phyloP scores from a whole-genome alignment of 2,329 filamentous ascomycete species.

The Neodidymelliopsis sp. region DNA sequence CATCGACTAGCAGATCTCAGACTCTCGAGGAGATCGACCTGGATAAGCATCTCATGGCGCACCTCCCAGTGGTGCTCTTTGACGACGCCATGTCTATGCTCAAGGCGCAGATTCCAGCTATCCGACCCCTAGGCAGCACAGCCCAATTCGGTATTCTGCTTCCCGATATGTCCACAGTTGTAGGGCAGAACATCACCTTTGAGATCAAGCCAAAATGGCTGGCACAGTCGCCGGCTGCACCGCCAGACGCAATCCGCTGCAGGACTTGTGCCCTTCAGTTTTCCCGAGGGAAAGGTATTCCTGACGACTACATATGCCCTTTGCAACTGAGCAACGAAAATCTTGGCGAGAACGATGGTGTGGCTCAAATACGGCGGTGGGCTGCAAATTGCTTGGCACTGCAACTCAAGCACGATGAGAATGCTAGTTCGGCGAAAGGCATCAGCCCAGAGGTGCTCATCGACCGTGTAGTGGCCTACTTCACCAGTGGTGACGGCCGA shows the following conservation, averaged over 20 bases:
- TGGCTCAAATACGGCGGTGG: slow-evolving; percentile 23
- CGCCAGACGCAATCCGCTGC: slow-evolving; percentile 50
- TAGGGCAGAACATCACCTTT: slow-evolving; percentile 35
- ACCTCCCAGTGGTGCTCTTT: slow-evolving; percentile 7
- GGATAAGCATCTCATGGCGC: slow-evolving; percentile 15
- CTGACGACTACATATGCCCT: slow-evolving; percentile 48
- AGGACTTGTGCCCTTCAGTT: slow-evolving; percentile 57
- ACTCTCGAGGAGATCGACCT: slow-evolving; percentile 14
- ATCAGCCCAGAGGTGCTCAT: slow-evolving; percentile 9
- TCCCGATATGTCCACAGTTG: slow-evolving; percentile 38
- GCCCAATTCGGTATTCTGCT: slow-evolving; percentile 38
- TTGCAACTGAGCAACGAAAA: slow-evolving; percentile 49
- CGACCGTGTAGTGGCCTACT: slow-evolving; percentile 29
- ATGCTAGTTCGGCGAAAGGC: not conserved
- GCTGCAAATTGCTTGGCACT: slow-evolving; percentile 17
- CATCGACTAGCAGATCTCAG: slow-evolving; percentile 1
- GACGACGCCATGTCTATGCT: slow-evolving; percentile 9
- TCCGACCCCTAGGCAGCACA: slow-evolving; percentile 14
- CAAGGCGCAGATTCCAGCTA: slow-evolving; percentile 6
- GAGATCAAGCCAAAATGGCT: slow-evolving; percentile 61
- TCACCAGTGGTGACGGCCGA: slow-evolving; percentile 43
- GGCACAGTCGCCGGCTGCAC: slow-evolving; percentile 55
- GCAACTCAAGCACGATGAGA: not conserved
- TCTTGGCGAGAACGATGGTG: slow-evolving; percentile 12
- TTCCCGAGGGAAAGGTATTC: slow-evolving; percentile 26